Conservation (phyloP, 179 eudicot species). For the Silene noctiflora region DNA sequence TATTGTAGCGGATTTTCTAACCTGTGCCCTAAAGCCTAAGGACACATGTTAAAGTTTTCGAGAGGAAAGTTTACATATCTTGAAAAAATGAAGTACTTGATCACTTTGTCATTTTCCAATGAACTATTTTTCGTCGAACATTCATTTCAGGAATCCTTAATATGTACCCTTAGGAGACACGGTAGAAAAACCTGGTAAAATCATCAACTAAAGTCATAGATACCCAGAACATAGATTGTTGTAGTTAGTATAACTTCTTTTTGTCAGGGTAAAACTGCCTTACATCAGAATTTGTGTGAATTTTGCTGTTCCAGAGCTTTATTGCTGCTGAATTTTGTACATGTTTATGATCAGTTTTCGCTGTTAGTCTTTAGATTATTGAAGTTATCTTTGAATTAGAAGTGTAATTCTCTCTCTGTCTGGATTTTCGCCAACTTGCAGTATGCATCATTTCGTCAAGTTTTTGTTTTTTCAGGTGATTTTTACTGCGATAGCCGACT, state of each 20-base stretch:
- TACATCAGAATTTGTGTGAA: neutral
- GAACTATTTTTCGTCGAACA: too few species aligned
- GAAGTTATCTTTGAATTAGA: neutral
- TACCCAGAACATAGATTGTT: too few species aligned
- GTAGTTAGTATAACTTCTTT: too few species aligned
- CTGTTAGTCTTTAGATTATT: neutral
- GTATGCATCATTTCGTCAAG: neutral
- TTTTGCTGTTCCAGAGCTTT: neutral
- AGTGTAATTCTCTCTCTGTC: neutral
- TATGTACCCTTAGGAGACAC: neutral
- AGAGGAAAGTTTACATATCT: too few species aligned
- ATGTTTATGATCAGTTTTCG: constrained; percentile 11
- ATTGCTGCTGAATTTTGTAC: neutral
- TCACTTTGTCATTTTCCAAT: too few species aligned
- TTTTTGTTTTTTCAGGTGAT: constrained; percentile 18
- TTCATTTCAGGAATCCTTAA: too few species aligned
- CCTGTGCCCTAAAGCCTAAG: too few species aligned
- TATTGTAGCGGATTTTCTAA: too few species aligned
- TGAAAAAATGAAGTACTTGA: too few species aligned
- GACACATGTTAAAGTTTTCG: too few species aligned
- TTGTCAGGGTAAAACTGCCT: neutral
- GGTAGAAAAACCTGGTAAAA: too few species aligned
- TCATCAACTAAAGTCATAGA: too few species aligned
- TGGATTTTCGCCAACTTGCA: neutral
- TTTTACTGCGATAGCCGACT: constrained; percentile 3